Evolutionary conservation across 768 basidiomycete species (phyloP), one percentile per base, ranked within the genome.

Genomic region (Collybia mongolica): DNA sequence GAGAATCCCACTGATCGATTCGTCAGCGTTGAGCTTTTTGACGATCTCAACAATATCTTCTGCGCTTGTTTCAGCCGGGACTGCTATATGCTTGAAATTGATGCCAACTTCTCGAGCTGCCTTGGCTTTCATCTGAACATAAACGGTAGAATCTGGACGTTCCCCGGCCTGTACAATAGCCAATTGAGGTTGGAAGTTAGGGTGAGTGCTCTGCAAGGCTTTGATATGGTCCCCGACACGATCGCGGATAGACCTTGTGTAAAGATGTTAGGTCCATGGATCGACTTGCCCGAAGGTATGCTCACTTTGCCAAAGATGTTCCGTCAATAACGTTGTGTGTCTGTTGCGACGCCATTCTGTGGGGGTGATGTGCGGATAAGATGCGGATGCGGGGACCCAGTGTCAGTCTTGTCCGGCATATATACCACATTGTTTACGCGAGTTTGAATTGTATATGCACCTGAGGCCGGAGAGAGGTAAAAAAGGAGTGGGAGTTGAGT

Each of bases 91-190:
- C 46, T 84, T 82, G 68, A 90, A 88, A 52, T 77, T 81, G 72
- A 98, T 90, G 52, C 97, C 95, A 56, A 90, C 87, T 71, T 98
- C 93, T 60, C 93, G 84, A 9, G 94, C 90, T 9, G 97, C 97
- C 69, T 95, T 98, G 38, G 82, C 77, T 72, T 99, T 99, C 96
- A 98, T 98, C 62, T 93, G 92, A 57, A 99, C 86, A 70, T 99
- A 99, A 37, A 87, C 86, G 17, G 77, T 73, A 5, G 95, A 98
- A 67, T 98, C 96, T 18, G 93, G 85, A 51, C 92, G 88, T 24
- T 86, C 83, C 47, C 97, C 97, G 44, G 93, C 93, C 70, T 98
- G 97, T 39, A 99, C 81, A 69, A 99, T 93, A 58, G 84, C 90
- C 15, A 99, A 81, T 65, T 86, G 83, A 11, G 97, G 90, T 60